Percentiles rank a stretch among this genome's conserved stretches.
These are phyloP conservation scores for Fusarium anguioides DNA, from an alignment of 2,329 filamentous ascomycete genomes.

Conservation along the genomic window DNA sequence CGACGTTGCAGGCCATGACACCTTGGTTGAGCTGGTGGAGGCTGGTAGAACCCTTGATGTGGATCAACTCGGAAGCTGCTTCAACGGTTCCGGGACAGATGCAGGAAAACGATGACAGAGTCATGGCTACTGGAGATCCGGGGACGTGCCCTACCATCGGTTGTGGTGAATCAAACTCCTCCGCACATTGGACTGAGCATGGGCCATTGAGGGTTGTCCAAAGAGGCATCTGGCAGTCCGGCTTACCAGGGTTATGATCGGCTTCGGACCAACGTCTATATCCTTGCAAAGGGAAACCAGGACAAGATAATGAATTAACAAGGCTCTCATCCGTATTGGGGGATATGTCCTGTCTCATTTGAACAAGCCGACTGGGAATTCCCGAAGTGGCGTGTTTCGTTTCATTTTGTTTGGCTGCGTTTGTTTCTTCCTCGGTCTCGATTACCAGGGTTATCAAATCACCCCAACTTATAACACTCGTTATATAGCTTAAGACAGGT, in stretches of 20 bases:
- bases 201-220: constrained; percentile 16
- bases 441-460: constrained; percentile 17
- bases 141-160: constrained; percentile 20
- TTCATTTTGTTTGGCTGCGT: constrained; percentile 36
- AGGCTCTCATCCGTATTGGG: constrained; percentile 24
- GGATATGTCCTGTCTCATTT: constrained; percentile 27
- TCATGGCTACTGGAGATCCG: constrained; percentile 24
- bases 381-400: constrained; percentile 39
- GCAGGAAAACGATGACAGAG: constrained; percentile 26
- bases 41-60: constrained; percentile 47
- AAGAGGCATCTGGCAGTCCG: constrained; percentile 10
- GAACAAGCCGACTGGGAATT: constrained; percentile 19
- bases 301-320: constrained; percentile 3
- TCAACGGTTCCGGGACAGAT: constrained; percentile 36
- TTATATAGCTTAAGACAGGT: constrained; percentile 47
- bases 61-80: constrained; percentile 48
- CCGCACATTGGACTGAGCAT: constrained; percentile 25
- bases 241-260: constrained; percentile 28
- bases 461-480: constrained; percentile 38
- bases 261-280: constrained; percentile 21
- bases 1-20: constrained; percentile 54
- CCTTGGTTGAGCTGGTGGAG: constrained; percentile 58
- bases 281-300: constrained; percentile 9
- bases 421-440: constrained; percentile 33
- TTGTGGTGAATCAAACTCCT: constrained; percentile 28